Evolutionary conservation across 768 basidiomycete species (phyloP), one percentile per base, ranked within the genome.

Genomic region (Podaxis sp.): DNA sequence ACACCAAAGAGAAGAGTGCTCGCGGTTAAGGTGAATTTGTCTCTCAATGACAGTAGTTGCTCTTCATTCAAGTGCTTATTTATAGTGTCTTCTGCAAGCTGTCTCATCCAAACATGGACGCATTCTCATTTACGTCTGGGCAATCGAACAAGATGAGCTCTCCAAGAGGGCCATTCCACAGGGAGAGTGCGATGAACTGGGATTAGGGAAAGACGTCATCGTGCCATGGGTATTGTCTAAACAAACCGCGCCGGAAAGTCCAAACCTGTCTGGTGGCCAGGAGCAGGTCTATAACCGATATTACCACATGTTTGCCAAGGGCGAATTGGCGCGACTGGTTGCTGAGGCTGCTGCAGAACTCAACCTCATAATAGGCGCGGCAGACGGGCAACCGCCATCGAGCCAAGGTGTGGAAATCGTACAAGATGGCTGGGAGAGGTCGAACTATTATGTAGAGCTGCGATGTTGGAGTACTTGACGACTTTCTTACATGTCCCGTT

Each of bases 71-170:
- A 38, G n/a, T 15, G 24, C 40, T n/a, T 17, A 49, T 64, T n/a
- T 15, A 51, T 64, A 93, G 89, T 79, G 84, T 57, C 77, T 93
- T 17, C 71, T 94, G 22, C 79, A 85, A 66, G 78, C 80, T 25
- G 86, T 94, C 40, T 87, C 88, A 0, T 80, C 88, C 0, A 57
- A 66, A 1, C 87, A 91, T 65, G 93, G 94, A 8, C 87, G 93
- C 9, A 76, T 94, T 43, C 77, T 99, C 59, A 89, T 98, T 65
- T 97, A 97, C 67, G 97, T 98, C 37, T 99, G 97, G 97, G 95
- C 96, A 0, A 84, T 91, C 63, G 94, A 98, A 68, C 97, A 99
- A 76, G 93, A 96, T 62, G 83, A 85, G 29, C 75, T 87, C 6
- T 95, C 94, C 1, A 95, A 91, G 71, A 83, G 95, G 37, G 77